Conservation (phyloP, 306 rosid genomes). For the Glycine tomentella region DNA sequence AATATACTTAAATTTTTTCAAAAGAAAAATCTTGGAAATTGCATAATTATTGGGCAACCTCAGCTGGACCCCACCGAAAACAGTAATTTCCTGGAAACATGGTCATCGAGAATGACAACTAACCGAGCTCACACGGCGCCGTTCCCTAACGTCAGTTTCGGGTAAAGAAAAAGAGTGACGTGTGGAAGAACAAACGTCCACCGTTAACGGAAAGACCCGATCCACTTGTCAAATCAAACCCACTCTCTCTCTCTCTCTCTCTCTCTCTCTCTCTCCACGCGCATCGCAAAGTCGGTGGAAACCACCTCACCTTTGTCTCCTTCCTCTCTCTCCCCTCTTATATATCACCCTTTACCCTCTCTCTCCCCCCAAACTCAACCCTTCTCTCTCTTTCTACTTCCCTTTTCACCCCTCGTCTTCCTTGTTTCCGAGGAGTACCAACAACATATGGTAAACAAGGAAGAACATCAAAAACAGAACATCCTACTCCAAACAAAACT, state of each 20-base stretch:
- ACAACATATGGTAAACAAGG: conserved; percentile 29
- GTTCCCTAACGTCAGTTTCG: conserved; percentile 28
- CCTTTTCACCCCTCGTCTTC: conserved; percentile 37
- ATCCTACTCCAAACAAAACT: not conserved
- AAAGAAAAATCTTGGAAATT: not conserved
- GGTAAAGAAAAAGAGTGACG: not conserved
- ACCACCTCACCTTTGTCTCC: conserved; percentile 39
- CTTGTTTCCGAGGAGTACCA: conserved; percentile 43
- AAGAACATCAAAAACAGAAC: not conserved
- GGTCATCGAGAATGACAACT: conserved; percentile 37
- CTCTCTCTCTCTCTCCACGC: conserved; percentile 57
- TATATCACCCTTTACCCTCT: conserved; percentile 37
- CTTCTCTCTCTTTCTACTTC: no score
- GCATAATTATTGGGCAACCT: not conserved
- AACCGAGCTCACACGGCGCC: conserved; percentile 32
- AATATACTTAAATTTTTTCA: not conserved
- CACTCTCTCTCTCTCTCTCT: no score
- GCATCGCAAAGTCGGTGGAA: conserved; percentile 54
- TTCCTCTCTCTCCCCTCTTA: conserved; percentile 16
- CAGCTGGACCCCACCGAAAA: conserved; percentile 39
- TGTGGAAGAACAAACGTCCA: not conserved
- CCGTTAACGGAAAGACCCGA: conserved; percentile 28
- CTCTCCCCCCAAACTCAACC: not conserved
- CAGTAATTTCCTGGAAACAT: conserved; percentile 38
- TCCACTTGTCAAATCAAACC: no score